Evolutionary conservation across 202 grass and related monocot species (phyloP).

Genomic region (Zoysia matrella): DNA sequence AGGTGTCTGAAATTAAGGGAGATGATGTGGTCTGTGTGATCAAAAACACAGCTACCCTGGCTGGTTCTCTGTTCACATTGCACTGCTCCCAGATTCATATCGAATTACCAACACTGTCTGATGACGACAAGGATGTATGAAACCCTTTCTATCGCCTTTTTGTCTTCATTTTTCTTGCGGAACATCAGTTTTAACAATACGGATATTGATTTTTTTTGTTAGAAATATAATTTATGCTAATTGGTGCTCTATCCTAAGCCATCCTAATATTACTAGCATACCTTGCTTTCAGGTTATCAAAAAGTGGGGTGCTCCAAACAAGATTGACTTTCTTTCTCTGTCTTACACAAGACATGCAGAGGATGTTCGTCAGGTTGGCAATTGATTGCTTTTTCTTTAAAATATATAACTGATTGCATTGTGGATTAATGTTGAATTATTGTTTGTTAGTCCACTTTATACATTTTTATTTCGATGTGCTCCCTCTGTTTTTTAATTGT

Average conservation of each 20-base stretch:
- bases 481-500: no score
- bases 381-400: neutral
- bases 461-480: no score
- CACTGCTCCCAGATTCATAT: constrained; percentile 96
- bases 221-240: neutral
- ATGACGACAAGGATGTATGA: constrained; percentile 9
- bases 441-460: no score
- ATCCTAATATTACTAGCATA: neutral
- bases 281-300: constrained; percentile 69
- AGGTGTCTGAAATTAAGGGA: constrained; percentile 90
- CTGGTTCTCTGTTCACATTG: constrained; percentile 87
- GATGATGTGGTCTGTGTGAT: constrained; percentile 94
- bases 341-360: no score
- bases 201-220: neutral
- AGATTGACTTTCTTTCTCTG: no score
- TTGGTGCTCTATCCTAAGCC: neutral
- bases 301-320: no score
- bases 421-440: constrained; percentile 21
- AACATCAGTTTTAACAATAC: neutral
- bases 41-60: constrained; percentile 89
- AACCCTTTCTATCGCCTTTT: constrained; percentile 23
- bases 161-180: neutral
- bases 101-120: constrained; percentile 86
- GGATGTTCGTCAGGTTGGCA: constrained; percentile 82
- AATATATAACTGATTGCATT: neutral